These are phyloP conservation scores for Fusarium sp. DNA, from an alignment of 2,329 filamentous ascomycete species.

Conservation along the genomic window DNA sequence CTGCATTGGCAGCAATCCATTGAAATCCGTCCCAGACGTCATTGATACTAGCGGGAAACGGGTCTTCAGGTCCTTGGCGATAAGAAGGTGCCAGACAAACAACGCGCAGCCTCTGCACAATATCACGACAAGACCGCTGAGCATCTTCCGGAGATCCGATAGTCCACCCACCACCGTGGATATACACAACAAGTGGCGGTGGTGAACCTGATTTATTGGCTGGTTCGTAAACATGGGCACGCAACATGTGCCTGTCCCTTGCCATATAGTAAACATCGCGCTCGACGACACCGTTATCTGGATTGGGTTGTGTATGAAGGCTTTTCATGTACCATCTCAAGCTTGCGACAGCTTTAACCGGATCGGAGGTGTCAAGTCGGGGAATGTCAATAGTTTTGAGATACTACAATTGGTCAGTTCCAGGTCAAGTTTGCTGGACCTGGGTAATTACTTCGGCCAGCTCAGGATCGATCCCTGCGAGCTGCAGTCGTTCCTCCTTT, in stretches of 20 bases:
- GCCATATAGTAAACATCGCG: neutral
- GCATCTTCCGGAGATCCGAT: conserved; percentile 2
- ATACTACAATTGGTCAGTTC: neutral
- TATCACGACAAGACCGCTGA: neutral
- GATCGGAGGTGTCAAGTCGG: neutral
- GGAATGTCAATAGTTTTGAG: neutral
- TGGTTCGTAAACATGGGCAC: neutral
- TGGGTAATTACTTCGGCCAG: neutral
- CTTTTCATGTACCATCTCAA: conserved; percentile 16
- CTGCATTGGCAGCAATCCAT: neutral
- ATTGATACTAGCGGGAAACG: neutral
- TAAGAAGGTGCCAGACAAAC: conserved; percentile 2
- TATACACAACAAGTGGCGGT: neutral
- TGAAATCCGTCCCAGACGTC: conserved; percentile 1
- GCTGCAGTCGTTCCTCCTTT: neutral
- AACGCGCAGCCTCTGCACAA: neutral
- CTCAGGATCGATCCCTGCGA: neutral
- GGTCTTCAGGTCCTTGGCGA: neutral
- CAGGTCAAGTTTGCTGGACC: fast-evolving
- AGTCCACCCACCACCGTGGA: conserved; percentile 6
- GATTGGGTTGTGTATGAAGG: neutral
- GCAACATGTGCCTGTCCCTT: neutral
- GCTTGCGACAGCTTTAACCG: neutral
- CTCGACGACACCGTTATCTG: neutral
- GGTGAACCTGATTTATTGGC: fast-evolving